Conservation (phyloP, 179 eudicot genomes). For the Amaranthus tricolor region DNA sequence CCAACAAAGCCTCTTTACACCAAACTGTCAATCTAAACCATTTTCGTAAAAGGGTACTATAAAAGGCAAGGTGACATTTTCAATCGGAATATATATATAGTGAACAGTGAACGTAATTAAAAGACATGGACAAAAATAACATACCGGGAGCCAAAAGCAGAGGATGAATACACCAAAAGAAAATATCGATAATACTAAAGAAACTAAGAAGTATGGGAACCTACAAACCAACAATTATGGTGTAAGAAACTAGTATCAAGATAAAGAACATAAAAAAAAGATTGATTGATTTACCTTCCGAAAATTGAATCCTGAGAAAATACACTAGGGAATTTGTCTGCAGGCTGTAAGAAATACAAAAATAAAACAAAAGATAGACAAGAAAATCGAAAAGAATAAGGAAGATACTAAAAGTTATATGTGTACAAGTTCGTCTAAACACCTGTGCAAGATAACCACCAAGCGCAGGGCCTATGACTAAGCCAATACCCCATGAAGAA, state of each 20-base stretch:
- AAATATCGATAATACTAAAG: slow-evolving; percentile 48
- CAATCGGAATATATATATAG: too few relatives aligned
- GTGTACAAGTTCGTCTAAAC: background rate
- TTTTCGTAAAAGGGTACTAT: too few relatives aligned
- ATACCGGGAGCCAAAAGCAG: slow-evolving; percentile 65
- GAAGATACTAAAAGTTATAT: background rate
- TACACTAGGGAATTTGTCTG: slow-evolving; percentile 54
- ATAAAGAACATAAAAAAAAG: background rate
- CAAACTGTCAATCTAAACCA: too few relatives aligned
- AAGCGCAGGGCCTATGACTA: slow-evolving; percentile 41
- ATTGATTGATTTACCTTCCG: slow-evolving; percentile 43
- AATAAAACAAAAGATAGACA: background rate
- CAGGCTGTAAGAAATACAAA: slow-evolving; percentile 46
- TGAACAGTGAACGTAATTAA: background rate
- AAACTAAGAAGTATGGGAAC: slow-evolving; percentile 64
- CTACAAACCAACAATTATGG: slow-evolving; percentile 31
- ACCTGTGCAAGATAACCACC: slow-evolving; percentile 49
- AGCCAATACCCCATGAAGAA: slow-evolving; percentile 39
- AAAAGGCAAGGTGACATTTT: too few relatives aligned
- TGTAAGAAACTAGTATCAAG: background rate
- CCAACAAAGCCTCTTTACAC: too few relatives aligned
- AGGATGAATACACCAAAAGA: slow-evolving; percentile 41
- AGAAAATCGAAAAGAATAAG: background rate
- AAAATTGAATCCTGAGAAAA: slow-evolving; percentile 58
- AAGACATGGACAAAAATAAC: slow-evolving; percentile 6